Evolutionary conservation across 1,284 basidiomycete genomes (phyloP), one percentile per base, ranked within the genome.

Genomic region (Somion occarium): DNA sequence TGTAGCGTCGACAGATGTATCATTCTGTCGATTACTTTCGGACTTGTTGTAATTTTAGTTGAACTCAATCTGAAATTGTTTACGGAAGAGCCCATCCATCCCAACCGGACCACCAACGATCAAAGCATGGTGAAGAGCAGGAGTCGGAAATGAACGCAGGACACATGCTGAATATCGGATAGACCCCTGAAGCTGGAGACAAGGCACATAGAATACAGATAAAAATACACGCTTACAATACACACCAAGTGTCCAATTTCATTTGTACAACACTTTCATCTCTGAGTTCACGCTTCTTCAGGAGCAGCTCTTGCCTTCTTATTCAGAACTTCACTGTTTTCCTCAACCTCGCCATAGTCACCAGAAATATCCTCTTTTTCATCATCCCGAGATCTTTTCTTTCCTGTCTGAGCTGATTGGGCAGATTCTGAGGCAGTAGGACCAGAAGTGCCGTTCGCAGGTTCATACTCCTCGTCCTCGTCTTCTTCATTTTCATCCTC

Each of bases 321-420:
- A 24, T 74, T 74, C 52, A 69, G 66, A 53, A 72, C 73, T 65
- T 77, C 75, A 50, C 66, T 60, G 48, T 68, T 69, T 49, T 72
- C 69, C 50, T 71, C 66, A 47, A 60, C 54, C 49, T 60, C 59
- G 12, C 60, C 60, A 38, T 63, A 61, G 49, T 64, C 61, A 2
- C 60, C 60, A 23, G 59, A 44, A 24, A 61, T 49, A 48, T 58
- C 53, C 38, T 50, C 38, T 38, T 43, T 51, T 19, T 57, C 68
- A 7, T 63, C 71, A 62, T 60, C 69, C 60, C 52, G 58, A 56
- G 58, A 69, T 61, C 63, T 74, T 71, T 67, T 75, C 68, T 51
- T 58, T 11, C 63, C 64, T 9, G 63, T 27, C 30, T 7, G 30
- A 34, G 30, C 7, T n/a, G n/a, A n/a, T n/a, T n/a, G n/a, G 30